These are phyloP conservation scores for Physcia stellaris DNA, from an alignment of 495 filamentous ascomycete species.

Conservation along the genomic window DNA sequence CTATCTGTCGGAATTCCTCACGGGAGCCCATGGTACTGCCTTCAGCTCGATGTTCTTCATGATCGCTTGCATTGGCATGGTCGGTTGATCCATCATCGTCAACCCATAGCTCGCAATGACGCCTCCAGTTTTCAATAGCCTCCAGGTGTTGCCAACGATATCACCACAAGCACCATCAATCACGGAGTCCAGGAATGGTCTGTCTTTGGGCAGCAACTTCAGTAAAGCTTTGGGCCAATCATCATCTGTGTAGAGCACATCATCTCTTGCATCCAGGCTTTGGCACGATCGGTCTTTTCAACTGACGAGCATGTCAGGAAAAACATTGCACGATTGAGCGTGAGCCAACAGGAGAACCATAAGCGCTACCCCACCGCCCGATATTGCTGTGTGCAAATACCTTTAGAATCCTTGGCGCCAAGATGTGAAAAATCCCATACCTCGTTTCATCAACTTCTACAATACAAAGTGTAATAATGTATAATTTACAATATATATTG, in stretches of 20 bases:
- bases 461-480: too few species aligned
- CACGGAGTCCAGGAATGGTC: constrained; percentile 3
- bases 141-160: not conserved
- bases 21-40: too few species aligned
- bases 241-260: constrained; percentile 32
- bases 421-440: too few species aligned
- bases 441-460: too few species aligned
- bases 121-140: constrained; percentile 4
- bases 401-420: too few species aligned
- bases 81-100: not conserved
- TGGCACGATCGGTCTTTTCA: constrained; percentile 40
- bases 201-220: constrained; percentile 8
- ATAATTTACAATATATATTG: too few species aligned
- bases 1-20: too few species aligned
- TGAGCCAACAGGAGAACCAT: constrained; percentile 51
- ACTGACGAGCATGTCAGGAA: constrained; percentile 36
- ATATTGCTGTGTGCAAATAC: too few species aligned
- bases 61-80: too few species aligned
- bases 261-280: constrained; percentile 40
- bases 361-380: constrained; percentile 67
- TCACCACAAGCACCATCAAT: constrained; percentile 5
- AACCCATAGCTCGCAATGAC: constrained; percentile 4
- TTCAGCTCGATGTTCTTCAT: too few species aligned
- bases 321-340: constrained; percentile 38
- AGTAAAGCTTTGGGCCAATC: constrained; percentile 41